phyloP scores from a whole-genome alignment of 306 rosid genomes.

The Lathyrus sativus region DNA sequence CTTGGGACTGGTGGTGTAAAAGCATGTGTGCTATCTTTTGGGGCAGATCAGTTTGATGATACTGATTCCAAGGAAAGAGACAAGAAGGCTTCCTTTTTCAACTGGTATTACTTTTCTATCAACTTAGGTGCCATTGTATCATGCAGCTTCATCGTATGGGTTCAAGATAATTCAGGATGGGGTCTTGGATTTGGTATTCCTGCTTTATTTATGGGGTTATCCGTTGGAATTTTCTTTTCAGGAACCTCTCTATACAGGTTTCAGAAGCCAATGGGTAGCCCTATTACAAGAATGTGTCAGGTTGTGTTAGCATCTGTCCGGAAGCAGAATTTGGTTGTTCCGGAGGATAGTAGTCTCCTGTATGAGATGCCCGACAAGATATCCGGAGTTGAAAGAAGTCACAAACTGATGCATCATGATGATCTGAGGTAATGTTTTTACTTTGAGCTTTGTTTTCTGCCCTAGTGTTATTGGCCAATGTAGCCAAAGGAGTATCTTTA shows the following conservation, averaged over 20 bases:
- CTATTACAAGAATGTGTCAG: slow-evolving; percentile 80
- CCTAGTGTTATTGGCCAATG: neutral
- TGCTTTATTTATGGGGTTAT: slow-evolving; percentile 72
- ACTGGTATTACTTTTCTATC: slow-evolving; percentile 91
- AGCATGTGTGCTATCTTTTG: slow-evolving; percentile 82
- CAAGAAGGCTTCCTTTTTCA: slow-evolving; percentile 82
- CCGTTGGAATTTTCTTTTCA: slow-evolving; percentile 66
- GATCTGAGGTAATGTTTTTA: slow-evolving; percentile 60
- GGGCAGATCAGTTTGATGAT: slow-evolving; percentile 95
- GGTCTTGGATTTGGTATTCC: slow-evolving; percentile 96
- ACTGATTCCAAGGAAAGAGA: slow-evolving; percentile 72
- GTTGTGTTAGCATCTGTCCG: slow-evolving; percentile 77
- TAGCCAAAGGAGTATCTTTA: slow-evolving; percentile 10
- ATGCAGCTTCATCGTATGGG: slow-evolving; percentile 73
- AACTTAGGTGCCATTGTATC: slow-evolving; percentile 79
- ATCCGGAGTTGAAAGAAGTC: slow-evolving; percentile 70
- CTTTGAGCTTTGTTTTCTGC: slow-evolving; percentile 10
- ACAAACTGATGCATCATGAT: slow-evolving; percentile 71
- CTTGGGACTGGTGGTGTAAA: slow-evolving; percentile 93
- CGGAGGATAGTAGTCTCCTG: slow-evolving; percentile 63
- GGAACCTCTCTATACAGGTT: slow-evolving; percentile 87
- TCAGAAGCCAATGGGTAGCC: slow-evolving; percentile 85
- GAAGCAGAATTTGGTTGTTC: slow-evolving; percentile 61
- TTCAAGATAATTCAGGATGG: slow-evolving; percentile 96
- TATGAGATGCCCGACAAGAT: slow-evolving; percentile 63